Evolutionary conservation across 192 early-diverging fungal genomes (phyloP).

Genomic region (Jimgerdemannia flammicorona): DNA sequence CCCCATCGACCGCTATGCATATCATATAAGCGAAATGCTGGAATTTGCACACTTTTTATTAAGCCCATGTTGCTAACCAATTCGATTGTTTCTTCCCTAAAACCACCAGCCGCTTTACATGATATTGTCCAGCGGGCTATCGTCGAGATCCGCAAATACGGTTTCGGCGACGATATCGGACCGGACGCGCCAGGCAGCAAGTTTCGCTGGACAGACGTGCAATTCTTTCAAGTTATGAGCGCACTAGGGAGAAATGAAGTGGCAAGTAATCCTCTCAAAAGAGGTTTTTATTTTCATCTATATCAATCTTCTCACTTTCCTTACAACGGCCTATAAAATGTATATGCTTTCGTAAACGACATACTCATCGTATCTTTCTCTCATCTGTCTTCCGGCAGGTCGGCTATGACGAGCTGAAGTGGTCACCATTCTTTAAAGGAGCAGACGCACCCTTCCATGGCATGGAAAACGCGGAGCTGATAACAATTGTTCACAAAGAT

Average conservation of each 20-base stretch:
- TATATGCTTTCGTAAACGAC: background rate
- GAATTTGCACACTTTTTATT: too few relatives aligned
- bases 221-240: slow-evolving; percentile 88
- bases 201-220: slow-evolving; percentile 73
- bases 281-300: slow-evolving; percentile 4
- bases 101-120: slow-evolving; percentile 59
- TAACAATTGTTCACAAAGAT: slow-evolving; percentile 72
- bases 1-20: too few relatives aligned
- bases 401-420: slow-evolving; percentile 82
- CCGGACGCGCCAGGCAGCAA: slow-evolving; percentile 28
- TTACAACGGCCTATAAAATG: background rate
- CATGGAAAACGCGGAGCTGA: slow-evolving; percentile 90
- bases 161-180: slow-evolving; percentile 61
- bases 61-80: slow-evolving; percentile 3
- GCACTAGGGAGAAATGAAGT: slow-evolving; percentile 54
- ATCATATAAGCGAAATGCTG: too few relatives aligned
- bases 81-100: background rate
- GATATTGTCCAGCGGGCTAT: slow-evolving; percentile 80
- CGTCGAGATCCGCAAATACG: slow-evolving; percentile 85
- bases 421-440: slow-evolving; percentile 81
- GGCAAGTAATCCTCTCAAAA: slow-evolving; percentile 26
- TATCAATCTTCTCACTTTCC: background rate
- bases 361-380: background rate
- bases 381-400: slow-evolving; percentile 30
- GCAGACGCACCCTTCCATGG: slow-evolving; percentile 74